Conservation (phyloP, 75 land plant genomes). For the Selaginella tamariscina region DNA sequence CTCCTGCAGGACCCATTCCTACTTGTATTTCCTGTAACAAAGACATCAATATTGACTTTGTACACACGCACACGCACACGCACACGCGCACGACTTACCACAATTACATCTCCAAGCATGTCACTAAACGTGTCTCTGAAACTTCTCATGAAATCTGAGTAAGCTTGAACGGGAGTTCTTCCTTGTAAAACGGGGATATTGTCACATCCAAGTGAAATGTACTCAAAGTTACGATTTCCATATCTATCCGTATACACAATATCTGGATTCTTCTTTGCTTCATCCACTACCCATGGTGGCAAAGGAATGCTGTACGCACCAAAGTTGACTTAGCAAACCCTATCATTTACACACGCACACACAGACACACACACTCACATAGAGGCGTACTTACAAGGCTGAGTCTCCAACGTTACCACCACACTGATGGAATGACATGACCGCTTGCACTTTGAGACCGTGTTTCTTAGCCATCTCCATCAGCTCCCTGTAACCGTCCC, state of each 20-base stretch:
- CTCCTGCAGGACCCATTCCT: constrained; percentile 93
- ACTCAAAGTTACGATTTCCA: constrained; percentile 71
- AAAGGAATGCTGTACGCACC: constrained; percentile 45
- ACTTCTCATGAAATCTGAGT: constrained; percentile 77
- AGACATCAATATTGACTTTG: too few relatives aligned
- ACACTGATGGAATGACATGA: constrained; percentile 63
- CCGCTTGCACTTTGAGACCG: constrained; percentile 59
- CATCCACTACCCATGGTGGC: constrained; percentile 78
- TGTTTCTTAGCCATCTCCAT: constrained; percentile 31
- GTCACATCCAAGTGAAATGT: constrained; percentile 81
- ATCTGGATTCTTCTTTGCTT: constrained; percentile 54
- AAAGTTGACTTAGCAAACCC: background rate
- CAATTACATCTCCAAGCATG: constrained; percentile 49
- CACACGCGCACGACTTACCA: constrained; percentile 37
- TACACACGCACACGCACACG: too few relatives aligned
- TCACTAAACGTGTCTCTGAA: constrained; percentile 62
- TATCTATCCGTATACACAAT: constrained; percentile 68
- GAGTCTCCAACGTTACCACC: constrained; percentile 39
- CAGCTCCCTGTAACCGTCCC: constrained; percentile 53
- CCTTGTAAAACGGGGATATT: constrained; percentile 61
- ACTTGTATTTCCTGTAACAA: constrained; percentile 71
- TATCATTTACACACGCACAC: background rate
- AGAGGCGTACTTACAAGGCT: constrained; percentile 38
- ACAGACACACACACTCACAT: background rate
- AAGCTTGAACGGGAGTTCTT: constrained; percentile 80